Conservation (phyloP, 129 eudicot genomes). For the Ambrosia trifida region DNA sequence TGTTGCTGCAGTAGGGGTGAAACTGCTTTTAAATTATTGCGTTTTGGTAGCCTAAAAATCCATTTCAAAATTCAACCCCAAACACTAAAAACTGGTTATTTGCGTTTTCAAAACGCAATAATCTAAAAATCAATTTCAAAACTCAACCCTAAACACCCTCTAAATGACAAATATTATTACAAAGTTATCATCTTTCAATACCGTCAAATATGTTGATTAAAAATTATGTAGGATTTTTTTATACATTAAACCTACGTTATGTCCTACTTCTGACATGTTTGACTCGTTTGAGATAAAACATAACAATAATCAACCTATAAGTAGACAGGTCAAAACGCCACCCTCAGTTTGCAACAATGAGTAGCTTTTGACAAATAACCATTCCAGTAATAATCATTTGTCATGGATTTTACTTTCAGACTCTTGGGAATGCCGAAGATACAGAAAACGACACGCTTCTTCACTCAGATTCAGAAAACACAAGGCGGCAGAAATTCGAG, state of each 20-base stretch:
- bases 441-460: constrained; percentile 39
- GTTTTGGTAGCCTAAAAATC: no score
- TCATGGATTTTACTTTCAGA: constrained; percentile 36
- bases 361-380: no score
- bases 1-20: no score
- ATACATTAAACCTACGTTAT: not conserved
- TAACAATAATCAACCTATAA: not conserved
- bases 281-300: not conserved
- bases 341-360: not conserved
- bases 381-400: not conserved
- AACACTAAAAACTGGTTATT: no score
- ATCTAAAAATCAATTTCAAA: no score
- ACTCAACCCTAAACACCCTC: no score
- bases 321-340: not conserved
- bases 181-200: not conserved
- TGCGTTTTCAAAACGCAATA: no score
- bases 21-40: no score
- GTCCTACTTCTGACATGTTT: not conserved
- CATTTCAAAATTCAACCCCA: no score
- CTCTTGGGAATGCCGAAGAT: constrained; percentile 31
- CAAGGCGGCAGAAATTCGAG: constrained; percentile 65
- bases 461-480: constrained; percentile 53
- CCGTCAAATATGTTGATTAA: not conserved
- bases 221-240: not conserved
- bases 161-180: not conserved